Percentiles rank a stretch among this genome's conserved stretches.
Conservation (phyloP, 192 early-diverging fungal species). For the Coemansia sp. region DNA sequence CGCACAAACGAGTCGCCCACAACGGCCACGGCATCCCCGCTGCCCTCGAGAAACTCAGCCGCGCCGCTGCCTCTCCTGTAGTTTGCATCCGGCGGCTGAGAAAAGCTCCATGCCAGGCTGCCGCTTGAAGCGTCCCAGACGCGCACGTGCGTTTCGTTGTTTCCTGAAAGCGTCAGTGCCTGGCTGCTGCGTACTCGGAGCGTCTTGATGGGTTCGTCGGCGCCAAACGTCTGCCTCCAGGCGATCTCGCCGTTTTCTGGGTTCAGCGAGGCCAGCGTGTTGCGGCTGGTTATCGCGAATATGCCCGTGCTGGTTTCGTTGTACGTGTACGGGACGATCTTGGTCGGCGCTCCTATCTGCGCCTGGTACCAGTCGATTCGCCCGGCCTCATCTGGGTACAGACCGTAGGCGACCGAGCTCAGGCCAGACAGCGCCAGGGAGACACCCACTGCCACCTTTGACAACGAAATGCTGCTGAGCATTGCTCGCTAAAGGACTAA, state of each 20-base stretch:
- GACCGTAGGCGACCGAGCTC: conserved; percentile 12
- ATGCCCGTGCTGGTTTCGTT: conserved; percentile 43
- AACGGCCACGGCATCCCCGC: conserved; percentile 39
- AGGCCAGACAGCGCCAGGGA: conserved; percentile 24
- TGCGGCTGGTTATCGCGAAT: conserved; percentile 64
- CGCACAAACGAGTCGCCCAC: conserved; percentile 42
- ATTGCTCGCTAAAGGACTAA: not conserved
- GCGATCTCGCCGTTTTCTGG: conserved; percentile 64
- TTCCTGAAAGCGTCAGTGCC: conserved; percentile 33
- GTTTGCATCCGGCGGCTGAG: conserved; percentile 21
- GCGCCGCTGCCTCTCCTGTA: conserved; percentile 35
- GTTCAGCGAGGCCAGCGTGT: conserved; percentile 70
- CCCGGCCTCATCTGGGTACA: conserved; percentile 53
- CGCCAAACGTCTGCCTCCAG: conserved; percentile 74
- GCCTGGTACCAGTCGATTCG: conserved; percentile 49
- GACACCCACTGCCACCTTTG: conserved; percentile 8
- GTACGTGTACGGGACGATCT: conserved; percentile 19
- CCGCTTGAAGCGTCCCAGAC: conserved; percentile 51
- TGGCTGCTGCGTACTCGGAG: conserved; percentile 44
- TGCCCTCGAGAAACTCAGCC: conserved; percentile 43
- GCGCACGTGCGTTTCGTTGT: conserved; percentile 26
- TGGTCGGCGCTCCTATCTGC: conserved; percentile 40
- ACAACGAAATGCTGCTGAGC: conserved; percentile 17
- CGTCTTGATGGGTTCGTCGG: conserved; percentile 56
- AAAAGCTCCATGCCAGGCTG: conserved; percentile 17